Percentiles rank a stretch among this genome's conserved stretches.
Evolutionary conservation across 495 filamentous ascomycete species (phyloP).

Genomic region (Aspergillus kassunensis): DNA sequence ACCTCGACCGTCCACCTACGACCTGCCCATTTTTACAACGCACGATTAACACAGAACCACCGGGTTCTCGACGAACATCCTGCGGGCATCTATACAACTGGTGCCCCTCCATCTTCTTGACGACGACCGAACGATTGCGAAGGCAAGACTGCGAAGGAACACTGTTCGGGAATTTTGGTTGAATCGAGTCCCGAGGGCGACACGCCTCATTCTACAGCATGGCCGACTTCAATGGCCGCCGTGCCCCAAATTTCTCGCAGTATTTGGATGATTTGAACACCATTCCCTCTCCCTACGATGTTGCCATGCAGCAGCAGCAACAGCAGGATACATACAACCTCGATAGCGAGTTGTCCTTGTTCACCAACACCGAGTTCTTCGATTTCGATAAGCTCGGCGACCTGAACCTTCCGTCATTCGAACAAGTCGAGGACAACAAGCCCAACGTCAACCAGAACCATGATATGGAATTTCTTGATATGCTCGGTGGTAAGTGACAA

Average conservation of each 20-base stretch:
- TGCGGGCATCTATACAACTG: neutral
- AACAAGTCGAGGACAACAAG: slow-evolving; percentile 30
- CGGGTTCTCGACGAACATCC: neutral
- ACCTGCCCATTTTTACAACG: neutral
- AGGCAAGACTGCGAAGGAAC: neutral
- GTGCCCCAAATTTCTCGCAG: slow-evolving; percentile 77
- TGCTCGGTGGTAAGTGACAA: slow-evolving; percentile 39
- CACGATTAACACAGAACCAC: neutral
- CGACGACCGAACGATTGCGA: neutral
- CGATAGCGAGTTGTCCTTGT: slow-evolving; percentile 77
- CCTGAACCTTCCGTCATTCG: slow-evolving; percentile 36
- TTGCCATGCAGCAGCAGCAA: slow-evolving; percentile 50
- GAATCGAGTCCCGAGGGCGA: neutral
- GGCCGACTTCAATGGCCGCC: slow-evolving; percentile 66
- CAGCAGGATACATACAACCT: slow-evolving; percentile 53
- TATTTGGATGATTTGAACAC: slow-evolving; percentile 85
- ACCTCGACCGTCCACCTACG: neutral
- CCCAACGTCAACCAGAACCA: slow-evolving; percentile 16
- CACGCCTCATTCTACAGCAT: slow-evolving; percentile 40
- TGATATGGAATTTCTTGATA: slow-evolving; percentile 45
- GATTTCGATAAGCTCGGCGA: slow-evolving; percentile 69
- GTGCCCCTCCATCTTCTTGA: neutral
- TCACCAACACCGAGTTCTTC: slow-evolving; percentile 92
- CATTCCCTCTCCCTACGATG: slow-evolving; percentile 63
- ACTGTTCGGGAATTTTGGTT: neutral